Evolutionary conservation across 2,329 filamentous ascomycete genomes (phyloP).

Genomic region (Dactylellina parvicollis): DNA sequence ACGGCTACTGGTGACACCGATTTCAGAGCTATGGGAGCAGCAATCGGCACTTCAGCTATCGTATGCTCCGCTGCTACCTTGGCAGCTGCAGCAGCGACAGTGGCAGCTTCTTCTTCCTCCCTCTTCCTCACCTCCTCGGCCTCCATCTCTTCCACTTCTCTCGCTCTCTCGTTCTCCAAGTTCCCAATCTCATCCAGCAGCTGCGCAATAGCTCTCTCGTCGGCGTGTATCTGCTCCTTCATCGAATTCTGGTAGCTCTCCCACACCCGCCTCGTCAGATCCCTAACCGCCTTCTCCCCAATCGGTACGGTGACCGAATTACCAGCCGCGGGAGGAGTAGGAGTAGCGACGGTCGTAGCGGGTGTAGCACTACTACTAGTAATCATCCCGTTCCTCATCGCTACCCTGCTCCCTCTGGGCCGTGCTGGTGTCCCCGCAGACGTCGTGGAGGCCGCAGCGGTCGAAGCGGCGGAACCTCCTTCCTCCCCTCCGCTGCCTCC

Average conservation of each 20-base stretch:
- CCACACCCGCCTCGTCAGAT: slow-evolving; percentile 45
- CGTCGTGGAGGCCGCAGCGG: background rate
- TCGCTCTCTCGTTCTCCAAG: slow-evolving; percentile 48
- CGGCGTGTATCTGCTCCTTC: slow-evolving; percentile 47
- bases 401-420: slow-evolving; percentile 34
- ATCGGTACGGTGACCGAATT: slow-evolving; percentile 18
- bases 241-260: slow-evolving; percentile 50
- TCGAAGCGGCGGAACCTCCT: background rate
- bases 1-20: slow-evolving; percentile 24
- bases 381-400: slow-evolving; percentile 50
- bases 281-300: slow-evolving; percentile 46
- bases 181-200: slow-evolving; percentile 50
- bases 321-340: background rate
- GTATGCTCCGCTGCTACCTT: slow-evolving; percentile 22
- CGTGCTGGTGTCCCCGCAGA: slow-evolving; percentile 17
- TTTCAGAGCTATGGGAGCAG: slow-evolving; percentile 6
- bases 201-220: slow-evolving; percentile 40
- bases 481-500: slow-evolving; percentile 4
- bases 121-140: slow-evolving; percentile 39
- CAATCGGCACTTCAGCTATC: background rate
- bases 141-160: slow-evolving; percentile 44
- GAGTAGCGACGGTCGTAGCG: background rate
- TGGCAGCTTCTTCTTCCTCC: slow-evolving; percentile 31
- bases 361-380: slow-evolving; percentile 34
- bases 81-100: slow-evolving; percentile 12